Evolutionary conservation across 768 basidiomycete species (phyloP).

Genomic region (Lactifluus piperatus): DNA sequence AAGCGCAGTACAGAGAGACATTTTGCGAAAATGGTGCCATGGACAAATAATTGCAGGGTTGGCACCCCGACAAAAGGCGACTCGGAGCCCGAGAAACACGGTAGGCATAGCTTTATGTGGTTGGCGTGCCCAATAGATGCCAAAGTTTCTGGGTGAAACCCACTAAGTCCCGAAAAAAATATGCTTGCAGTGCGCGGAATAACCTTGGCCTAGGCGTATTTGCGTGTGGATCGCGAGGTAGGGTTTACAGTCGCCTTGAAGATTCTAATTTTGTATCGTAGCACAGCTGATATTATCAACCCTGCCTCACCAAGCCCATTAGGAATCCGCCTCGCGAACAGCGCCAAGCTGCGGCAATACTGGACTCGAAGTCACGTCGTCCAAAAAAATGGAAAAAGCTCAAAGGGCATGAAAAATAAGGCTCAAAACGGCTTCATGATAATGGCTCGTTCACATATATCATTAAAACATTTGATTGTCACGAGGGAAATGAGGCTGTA

Average conservation of each 20-base stretch:
- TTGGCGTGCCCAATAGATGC: neutral
- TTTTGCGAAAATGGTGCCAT: neutral
- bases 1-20: neutral
- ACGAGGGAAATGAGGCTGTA: slow-evolving; percentile 8
- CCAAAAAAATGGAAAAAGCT: neutral
- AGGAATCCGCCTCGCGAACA: too few relatives aligned
- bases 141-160: neutral
- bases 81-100: too few relatives aligned
- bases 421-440: neutral
- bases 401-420: neutral
- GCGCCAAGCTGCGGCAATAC: neutral
- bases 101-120: too few relatives aligned
- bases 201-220: neutral
- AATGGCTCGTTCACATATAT: neutral
- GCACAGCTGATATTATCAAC: neutral
- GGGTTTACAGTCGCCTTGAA: neutral
- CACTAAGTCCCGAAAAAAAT: too few relatives aligned
- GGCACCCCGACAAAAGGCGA: neutral
- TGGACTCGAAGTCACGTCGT: neutral
- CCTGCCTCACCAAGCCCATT: neutral
- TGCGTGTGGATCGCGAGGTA: too few relatives aligned
- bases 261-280: too few relatives aligned
- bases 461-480: slow-evolving; percentile 16
- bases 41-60: neutral
- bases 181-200: too few relatives aligned